A percentile compares a stretch with the other conserved stretches of the same genome.
phyloP scores from a whole-genome alignment of 306 rosid genomes.

The Ziziphus jujuba region DNA sequence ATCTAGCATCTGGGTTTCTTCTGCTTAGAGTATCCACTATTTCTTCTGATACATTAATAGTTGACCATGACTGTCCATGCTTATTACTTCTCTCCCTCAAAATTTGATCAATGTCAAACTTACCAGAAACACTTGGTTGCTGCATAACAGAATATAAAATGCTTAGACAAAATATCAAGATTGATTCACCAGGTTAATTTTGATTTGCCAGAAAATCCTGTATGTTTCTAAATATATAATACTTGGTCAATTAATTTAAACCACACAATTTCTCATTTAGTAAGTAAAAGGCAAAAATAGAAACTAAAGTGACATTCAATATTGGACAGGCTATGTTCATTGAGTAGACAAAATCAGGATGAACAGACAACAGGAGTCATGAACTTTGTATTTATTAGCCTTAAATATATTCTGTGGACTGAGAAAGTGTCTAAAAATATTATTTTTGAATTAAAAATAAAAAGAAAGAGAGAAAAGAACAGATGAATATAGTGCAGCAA shows the following conservation, averaged over 20 bases:
- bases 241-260: neutral
- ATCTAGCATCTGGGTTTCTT: conserved; percentile 59
- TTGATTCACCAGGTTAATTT: neutral
- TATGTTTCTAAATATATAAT: neutral
- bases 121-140: conserved; percentile 47
- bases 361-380: conserved; percentile 11
- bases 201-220: neutral
- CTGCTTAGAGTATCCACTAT: conserved; percentile 51
- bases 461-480: conserved; percentile 10
- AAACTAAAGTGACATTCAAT: neutral
- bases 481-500: too few species aligned
- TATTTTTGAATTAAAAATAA: neutral
- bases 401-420: neutral
- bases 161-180: conserved; percentile 19
- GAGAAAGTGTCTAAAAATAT: neutral
- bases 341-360: conserved; percentile 1
- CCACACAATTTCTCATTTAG: neutral
- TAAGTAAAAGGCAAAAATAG: neutral
- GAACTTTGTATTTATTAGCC: neutral
- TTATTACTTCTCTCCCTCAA: conserved; percentile 64
- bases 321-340: conserved; percentile 1
- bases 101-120: conserved; percentile 65
- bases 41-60: conserved; percentile 74
- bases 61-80: conserved; percentile 65
- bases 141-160: conserved; percentile 30